Conservation (phyloP, 2,329 filamentous ascomycete species). For the Calonectria montana region DNA sequence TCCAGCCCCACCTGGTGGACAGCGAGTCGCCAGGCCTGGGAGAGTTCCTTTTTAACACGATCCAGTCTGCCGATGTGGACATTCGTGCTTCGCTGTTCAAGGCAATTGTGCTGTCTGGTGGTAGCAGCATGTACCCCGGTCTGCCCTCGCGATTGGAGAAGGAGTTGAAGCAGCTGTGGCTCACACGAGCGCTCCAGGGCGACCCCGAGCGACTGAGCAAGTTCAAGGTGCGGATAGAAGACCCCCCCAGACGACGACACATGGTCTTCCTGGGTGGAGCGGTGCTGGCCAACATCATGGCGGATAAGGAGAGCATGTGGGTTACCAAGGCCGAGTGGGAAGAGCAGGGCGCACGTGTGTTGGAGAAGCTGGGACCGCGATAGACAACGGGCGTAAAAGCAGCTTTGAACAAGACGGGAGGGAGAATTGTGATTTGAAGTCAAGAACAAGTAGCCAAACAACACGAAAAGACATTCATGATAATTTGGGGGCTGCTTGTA, state of each 20-base stretch:
- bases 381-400: conserved; percentile 52
- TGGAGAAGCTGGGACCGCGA: conserved; percentile 95
- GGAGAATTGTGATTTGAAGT: conserved; percentile 33
- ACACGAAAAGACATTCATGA: conserved; percentile 38
- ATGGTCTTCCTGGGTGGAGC: conserved; percentile 99
- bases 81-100: conserved; percentile 95
- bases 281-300: conserved; percentile 98
- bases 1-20: conserved; percentile 98
- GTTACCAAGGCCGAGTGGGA: conserved; percentile 97
- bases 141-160: conserved; percentile 95
- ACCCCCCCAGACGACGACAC: conserved; percentile 93
- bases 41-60: conserved; percentile 98
- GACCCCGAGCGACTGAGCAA: conserved; percentile 96
- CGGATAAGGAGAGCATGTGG: conserved; percentile 99
- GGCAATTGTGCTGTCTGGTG: conserved; percentile 95
- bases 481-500: neutral
- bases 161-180: conserved; percentile 98
- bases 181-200: conserved; percentile 88
- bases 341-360: conserved; percentile 84
- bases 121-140: conserved; percentile 99
- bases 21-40: conserved; percentile 97
- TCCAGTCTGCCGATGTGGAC: conserved; percentile 95
- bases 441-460: conserved; percentile 36
- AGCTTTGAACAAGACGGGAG: conserved; percentile 17
- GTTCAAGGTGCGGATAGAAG: conserved; percentile 99